Conservation (phyloP, 78 protist genomes). For the Tieghemostelium lacteum region DNA sequence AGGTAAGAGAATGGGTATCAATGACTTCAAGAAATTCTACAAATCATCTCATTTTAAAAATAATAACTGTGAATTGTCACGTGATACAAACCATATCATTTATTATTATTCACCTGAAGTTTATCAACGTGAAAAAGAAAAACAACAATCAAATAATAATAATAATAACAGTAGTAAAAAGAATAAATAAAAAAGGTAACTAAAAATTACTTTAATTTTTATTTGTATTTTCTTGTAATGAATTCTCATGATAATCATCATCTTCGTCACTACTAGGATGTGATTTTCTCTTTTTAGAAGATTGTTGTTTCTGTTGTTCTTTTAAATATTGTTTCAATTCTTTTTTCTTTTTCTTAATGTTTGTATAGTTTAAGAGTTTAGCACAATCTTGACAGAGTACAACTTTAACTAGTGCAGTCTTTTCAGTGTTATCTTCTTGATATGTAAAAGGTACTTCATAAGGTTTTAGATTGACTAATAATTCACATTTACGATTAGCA, state of each 20-base stretch:
- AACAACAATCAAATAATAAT: too few relatives aligned
- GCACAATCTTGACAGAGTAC: conserved; percentile 58
- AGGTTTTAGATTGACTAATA: background rate
- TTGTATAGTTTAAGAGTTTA: conserved; percentile 37
- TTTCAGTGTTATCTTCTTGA: conserved; percentile 21
- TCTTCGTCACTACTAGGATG: background rate
- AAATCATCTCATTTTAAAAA: background rate
- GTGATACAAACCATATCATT: too few relatives aligned
- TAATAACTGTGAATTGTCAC: too few relatives aligned
- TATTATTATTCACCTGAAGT: too few relatives aligned
- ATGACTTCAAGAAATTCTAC: conserved; percentile 31
- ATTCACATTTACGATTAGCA: conserved; percentile 75
- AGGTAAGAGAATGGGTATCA: conserved; percentile 49
- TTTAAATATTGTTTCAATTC: conserved; percentile 35
- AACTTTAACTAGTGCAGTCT: conserved; percentile 62
- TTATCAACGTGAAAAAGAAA: too few relatives aligned
- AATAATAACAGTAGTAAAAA: too few relatives aligned
- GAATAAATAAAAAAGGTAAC: too few relatives aligned
- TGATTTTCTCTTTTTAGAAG: background rate
- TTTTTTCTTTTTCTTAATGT: conserved; percentile 58
- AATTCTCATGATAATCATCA: background rate
- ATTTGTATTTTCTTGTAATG: background rate
- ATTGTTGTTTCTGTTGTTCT: background rate
- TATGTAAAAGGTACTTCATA: conserved; percentile 63
- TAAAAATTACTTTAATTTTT: too few relatives aligned